phyloP scores from a whole-genome alignment of 148 eudicot genomes.

The Spergularia bocconei region DNA sequence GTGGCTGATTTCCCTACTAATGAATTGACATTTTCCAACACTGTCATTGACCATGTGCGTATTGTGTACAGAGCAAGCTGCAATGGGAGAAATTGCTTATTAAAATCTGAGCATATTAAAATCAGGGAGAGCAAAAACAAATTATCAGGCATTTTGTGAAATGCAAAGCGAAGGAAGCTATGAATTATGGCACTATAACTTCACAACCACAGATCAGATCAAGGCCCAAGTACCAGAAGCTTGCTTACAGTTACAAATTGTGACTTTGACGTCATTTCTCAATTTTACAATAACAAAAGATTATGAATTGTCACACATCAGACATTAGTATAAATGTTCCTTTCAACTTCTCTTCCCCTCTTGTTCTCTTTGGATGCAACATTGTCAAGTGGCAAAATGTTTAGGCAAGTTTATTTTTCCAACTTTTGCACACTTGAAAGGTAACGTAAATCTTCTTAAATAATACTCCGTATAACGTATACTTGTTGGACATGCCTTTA shows the following conservation, averaged over 20 bases:
- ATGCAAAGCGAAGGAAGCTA: neutral
- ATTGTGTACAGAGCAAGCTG: slow-evolving; percentile 94
- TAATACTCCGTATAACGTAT: no score
- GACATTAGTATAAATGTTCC: neutral
- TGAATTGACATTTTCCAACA: slow-evolving; percentile 85
- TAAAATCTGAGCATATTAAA: neutral
- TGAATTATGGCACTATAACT: neutral
- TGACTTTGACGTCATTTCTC: neutral
- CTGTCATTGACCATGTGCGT: slow-evolving; percentile 91
- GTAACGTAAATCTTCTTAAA: no score
- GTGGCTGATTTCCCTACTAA: slow-evolving; percentile 86
- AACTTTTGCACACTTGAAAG: neutral
- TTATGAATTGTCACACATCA: neutral
- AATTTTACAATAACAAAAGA: neutral
- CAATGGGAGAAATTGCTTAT: slow-evolving; percentile 5
- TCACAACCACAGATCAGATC: neutral
- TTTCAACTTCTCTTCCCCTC: neutral
- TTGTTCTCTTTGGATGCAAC: neutral
- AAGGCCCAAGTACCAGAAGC: neutral
- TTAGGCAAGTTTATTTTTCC: neutral
- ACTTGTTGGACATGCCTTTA: no score
- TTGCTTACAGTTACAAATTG: neutral
- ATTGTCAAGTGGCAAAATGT: neutral
- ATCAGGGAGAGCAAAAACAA: neutral
- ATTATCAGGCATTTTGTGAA: neutral